Evolutionary conservation across 2,329 filamentous ascomycete species (phyloP).

Genomic region (Grosmannia penicillata): DNA sequence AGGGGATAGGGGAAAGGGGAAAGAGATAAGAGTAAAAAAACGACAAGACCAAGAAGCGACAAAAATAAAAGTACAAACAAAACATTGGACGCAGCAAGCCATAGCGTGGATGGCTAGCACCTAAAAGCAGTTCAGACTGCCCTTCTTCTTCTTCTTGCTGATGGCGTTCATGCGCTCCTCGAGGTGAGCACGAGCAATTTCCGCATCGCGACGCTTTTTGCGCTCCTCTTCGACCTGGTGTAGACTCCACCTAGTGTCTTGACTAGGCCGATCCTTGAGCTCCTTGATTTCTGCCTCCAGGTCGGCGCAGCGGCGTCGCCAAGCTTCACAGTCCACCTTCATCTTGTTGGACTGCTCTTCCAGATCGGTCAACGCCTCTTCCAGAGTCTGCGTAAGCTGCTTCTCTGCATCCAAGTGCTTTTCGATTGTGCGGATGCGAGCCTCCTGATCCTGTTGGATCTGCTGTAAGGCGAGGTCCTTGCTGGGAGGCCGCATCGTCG

Average conservation of each 20-base stretch:
- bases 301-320: slow-evolving; percentile 71
- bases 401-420: slow-evolving; percentile 94
- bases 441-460: slow-evolving; percentile 86
- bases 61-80: background rate
- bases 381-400: slow-evolving; percentile 85
- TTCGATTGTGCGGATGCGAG: slow-evolving; percentile 87
- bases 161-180: slow-evolving; percentile 92
- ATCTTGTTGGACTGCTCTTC: slow-evolving; percentile 85
- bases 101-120: no score
- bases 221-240: slow-evolving; percentile 94
- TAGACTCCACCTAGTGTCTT: slow-evolving; percentile 52
- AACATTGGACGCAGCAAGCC: no score
- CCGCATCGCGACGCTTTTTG: slow-evolving; percentile 79
- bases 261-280: slow-evolving; percentile 38
- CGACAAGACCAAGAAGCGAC: background rate
- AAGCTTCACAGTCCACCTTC: slow-evolving; percentile 77
- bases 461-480: slow-evolving; percentile 67
- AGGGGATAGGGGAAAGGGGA: background rate
- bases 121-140: slow-evolving; percentile 94
- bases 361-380: slow-evolving; percentile 88
- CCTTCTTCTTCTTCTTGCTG: slow-evolving; percentile 90
- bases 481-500: slow-evolving; percentile 56
- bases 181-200: slow-evolving; percentile 74
- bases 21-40: background rate
- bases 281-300: slow-evolving; percentile 61